These are phyloP conservation scores for Cicer yamashitae DNA, from an alignment of 306 rosid genomes.

Conservation along the genomic window DNA sequence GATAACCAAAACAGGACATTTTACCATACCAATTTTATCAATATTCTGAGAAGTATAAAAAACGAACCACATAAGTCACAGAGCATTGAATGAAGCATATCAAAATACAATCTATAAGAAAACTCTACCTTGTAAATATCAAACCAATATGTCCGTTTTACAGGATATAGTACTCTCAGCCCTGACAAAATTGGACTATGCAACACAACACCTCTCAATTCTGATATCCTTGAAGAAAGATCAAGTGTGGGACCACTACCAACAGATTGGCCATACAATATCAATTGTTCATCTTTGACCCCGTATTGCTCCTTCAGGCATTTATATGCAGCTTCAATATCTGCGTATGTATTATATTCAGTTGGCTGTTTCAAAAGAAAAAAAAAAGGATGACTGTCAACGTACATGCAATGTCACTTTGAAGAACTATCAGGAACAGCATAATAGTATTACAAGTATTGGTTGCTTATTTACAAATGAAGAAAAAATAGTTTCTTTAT, in stretches of 20 bases:
- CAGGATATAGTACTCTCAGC: conserved; percentile 88
- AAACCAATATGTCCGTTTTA: conserved; percentile 89
- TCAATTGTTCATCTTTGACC: conserved; percentile 81
- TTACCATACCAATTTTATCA: conserved; percentile 77
- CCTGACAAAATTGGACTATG: conserved; percentile 96
- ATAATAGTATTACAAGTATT: background rate
- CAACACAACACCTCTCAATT: conserved; percentile 81
- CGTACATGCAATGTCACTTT: conserved; percentile 23
- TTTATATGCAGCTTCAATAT: conserved; percentile 89
- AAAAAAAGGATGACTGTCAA: conserved; percentile 47
- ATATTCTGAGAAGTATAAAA: conserved; percentile 67
- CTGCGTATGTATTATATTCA: conserved; percentile 91
- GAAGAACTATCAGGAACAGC: conserved; percentile 3
- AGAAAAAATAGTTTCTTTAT: background rate
- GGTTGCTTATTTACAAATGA: conserved; percentile 3
- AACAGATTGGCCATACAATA: conserved; percentile 92
- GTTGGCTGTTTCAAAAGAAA: conserved; percentile 79
- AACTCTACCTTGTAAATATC: conserved; percentile 84
- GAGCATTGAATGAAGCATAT: conserved; percentile 39
- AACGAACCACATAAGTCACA: conserved; percentile 31
- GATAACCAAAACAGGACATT: conserved; percentile 82
- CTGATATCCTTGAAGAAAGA: conserved; percentile 79
- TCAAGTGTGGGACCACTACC: conserved; percentile 97
- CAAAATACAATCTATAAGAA: conserved; percentile 20
- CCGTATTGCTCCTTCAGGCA: conserved; percentile 87